Conservation (phyloP, 1,284 basidiomycete genomes). For the Cryptococcus jaspeensis region DNA sequence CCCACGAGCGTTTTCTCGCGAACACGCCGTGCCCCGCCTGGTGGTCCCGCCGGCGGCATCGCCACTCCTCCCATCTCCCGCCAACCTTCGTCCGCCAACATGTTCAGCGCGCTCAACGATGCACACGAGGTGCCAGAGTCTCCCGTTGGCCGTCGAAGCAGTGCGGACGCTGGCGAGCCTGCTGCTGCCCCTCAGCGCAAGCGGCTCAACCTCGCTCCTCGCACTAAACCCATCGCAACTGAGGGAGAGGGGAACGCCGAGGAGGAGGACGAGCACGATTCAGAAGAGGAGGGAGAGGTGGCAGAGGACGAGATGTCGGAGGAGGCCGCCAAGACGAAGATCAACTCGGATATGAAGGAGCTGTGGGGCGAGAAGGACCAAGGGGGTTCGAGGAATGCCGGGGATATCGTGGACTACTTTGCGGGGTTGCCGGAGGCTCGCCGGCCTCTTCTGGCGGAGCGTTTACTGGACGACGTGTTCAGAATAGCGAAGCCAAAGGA, state of each 20-base stretch:
- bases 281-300: slow-evolving; percentile 52
- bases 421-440: slow-evolving; percentile 57
- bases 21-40: slow-evolving; percentile 52
- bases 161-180: slow-evolving; percentile 45
- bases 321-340: slow-evolving; percentile 71
- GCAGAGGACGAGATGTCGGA: slow-evolving; percentile 64
- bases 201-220: slow-evolving; percentile 68
- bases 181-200: slow-evolving; percentile 62
- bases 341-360: slow-evolving; percentile 59
- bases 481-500: slow-evolving; percentile 84
- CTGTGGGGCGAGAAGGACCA: slow-evolving; percentile 52
- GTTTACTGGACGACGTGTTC: slow-evolving; percentile 79
- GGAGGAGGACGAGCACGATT: slow-evolving; percentile 18
- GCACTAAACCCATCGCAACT: slow-evolving; percentile 57
- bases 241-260: slow-evolving; percentile 42
- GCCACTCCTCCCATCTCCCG: slow-evolving; percentile 67
- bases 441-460: slow-evolving; percentile 67
- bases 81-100: slow-evolving; percentile 75
- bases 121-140: slow-evolving; percentile 54
- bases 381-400: slow-evolving; percentile 46
- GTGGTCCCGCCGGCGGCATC: slow-evolving; percentile 57
- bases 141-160: slow-evolving; percentile 35
- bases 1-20: slow-evolving; percentile 77
- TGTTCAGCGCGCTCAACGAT: slow-evolving; percentile 76
- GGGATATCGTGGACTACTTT: slow-evolving; percentile 61